Base-by-base conservation (phyloP, 2,329 filamentous ascomycete genomes). In the Cryphonectria nitschkei region DNA sequence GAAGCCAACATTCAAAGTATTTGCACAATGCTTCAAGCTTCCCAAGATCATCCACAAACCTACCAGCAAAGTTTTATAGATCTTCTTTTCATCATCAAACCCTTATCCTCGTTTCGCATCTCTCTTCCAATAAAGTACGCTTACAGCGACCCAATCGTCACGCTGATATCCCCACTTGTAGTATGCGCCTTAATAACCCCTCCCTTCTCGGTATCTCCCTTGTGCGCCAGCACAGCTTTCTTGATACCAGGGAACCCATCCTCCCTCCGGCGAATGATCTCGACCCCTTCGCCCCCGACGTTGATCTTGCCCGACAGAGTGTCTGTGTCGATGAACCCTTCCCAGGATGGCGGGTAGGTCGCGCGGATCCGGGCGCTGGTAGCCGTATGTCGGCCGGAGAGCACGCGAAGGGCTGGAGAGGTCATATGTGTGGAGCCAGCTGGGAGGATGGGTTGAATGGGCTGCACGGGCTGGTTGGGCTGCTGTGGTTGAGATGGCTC, bases 321-420 rank as follows among this genome's bases (percentile, higher is more conserved):
- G 70, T 80, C 69, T 16, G 83, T 81, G 13, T 72, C 72, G 46
- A 88, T 76, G 29, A 74, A 73, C 19, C 87, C 87, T 73, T 84
- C 82, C 87, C 87, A 89, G 2, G 81, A 78, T 32, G 75, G 75
- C 0, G 87, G 86, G 73, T 87, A 88, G 22, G 66, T 72, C 32
- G 88, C 77, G 19, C 74, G 75, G 64, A 87, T 74, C 43, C 75
- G 65, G 8, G 85, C 86, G 68, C 83, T 85, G 13, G 85, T 81
- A 56, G 83, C 82, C 32, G 72, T 77, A 77, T 89, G 86, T 8
- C 74, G 73, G 2, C 82, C 81, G 50, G 77, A 74, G 5, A 89
- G 77, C 41, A 77, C 76, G 64, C 78, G 74, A 76, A 84, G 70
- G 37, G 75, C 73, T 19, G 76, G 73, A 14, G 65, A 5, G 19